phyloP scores from a whole-genome alignment of 495 filamentous ascomycete genomes.

The Coniosporium apollinis region DNA sequence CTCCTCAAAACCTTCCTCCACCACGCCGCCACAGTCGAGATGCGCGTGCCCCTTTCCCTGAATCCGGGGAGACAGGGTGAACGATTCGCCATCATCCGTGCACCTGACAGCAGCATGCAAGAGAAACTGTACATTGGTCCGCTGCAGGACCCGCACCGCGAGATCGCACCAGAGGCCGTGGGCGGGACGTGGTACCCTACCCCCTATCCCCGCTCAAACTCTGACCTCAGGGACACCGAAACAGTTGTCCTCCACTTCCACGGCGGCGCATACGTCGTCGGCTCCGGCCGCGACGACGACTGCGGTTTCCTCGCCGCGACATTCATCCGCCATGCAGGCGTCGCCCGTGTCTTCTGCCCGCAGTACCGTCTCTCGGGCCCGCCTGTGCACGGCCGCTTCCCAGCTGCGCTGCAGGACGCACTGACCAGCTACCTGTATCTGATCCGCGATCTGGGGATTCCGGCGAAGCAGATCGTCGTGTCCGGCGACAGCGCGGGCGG shows the following conservation, averaged over 20 bases:
- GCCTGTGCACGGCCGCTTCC: constrained; percentile 11
- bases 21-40: constrained; percentile 11
- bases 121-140: constrained; percentile 15
- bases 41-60: constrained; percentile 13
- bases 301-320: constrained; percentile 21
- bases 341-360: constrained; percentile 13
- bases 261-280: constrained; percentile 32
- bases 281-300: constrained; percentile 23
- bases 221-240: neutral
- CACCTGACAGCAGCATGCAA: constrained; percentile 9
- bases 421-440: constrained; percentile 16
- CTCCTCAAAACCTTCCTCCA: constrained; percentile 13
- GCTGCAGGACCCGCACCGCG: constrained; percentile 8
- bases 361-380: constrained; percentile 18
- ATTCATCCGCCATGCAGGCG: constrained; percentile 8
- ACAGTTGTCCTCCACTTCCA: constrained; percentile 33
- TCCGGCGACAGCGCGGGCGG: constrained; percentile 19
- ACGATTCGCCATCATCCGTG: constrained; percentile 16
- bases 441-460: constrained; percentile 10
- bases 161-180: constrained; percentile 18
- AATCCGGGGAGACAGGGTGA: constrained; percentile 19
- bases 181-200: constrained; percentile 25
- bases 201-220: neutral
- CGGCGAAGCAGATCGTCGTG: constrained; percentile 10
- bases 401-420: constrained; percentile 17